Evolutionary conservation across 805 yeast genomes (phyloP).

Genomic region (Pichia manshurica): DNA sequence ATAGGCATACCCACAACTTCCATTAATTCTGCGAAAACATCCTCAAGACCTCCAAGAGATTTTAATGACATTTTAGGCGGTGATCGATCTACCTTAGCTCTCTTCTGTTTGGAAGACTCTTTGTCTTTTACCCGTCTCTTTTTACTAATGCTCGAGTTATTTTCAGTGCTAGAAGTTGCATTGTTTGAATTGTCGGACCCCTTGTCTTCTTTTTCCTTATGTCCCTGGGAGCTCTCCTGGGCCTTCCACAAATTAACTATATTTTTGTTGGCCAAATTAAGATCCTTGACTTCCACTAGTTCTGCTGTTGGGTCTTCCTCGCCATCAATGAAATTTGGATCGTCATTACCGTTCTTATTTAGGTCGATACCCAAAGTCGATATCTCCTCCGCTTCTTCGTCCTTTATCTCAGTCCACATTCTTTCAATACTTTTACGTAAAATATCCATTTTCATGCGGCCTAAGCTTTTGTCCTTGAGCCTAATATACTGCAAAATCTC

Average conservation of each 20-base stretch:
- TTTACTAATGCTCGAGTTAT: slow-evolving; percentile 12
- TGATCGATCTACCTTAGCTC: slow-evolving; percentile 45
- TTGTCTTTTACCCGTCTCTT: slow-evolving; percentile 32
- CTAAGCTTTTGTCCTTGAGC: slow-evolving; percentile 57
- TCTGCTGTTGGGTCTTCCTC: slow-evolving; percentile 35
- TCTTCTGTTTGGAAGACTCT: slow-evolving; percentile 31
- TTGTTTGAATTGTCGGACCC: slow-evolving; percentile 27
- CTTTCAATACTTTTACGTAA: slow-evolving; percentile 61
- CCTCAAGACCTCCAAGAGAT: slow-evolving; percentile 85
- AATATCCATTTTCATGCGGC: slow-evolving; percentile 60
- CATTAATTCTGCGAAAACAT: slow-evolving; percentile 77
- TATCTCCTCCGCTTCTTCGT: slow-evolving; percentile 59
- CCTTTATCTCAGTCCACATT: slow-evolving; percentile 47
- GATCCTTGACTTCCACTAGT: slow-evolving; percentile 59
- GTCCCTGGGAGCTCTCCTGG: slow-evolving; percentile 12
- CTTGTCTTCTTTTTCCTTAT: slow-evolving; percentile 15
- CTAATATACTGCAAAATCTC: slow-evolving; percentile 59
- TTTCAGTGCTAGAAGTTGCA: slow-evolving; percentile 12
- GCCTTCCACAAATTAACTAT: slow-evolving; percentile 66
- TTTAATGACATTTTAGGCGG: slow-evolving; percentile 66
- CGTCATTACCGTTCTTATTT: slow-evolving; percentile 1
- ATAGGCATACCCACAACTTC: slow-evolving; percentile 91
- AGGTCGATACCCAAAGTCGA: slow-evolving; percentile 29
- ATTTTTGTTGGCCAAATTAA: slow-evolving; percentile 68
- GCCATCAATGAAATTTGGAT: slow-evolving; percentile 10